phyloP scores from a whole-genome alignment of 2,329 filamentous ascomycete species.

The Reticulascus tulasneorum region DNA sequence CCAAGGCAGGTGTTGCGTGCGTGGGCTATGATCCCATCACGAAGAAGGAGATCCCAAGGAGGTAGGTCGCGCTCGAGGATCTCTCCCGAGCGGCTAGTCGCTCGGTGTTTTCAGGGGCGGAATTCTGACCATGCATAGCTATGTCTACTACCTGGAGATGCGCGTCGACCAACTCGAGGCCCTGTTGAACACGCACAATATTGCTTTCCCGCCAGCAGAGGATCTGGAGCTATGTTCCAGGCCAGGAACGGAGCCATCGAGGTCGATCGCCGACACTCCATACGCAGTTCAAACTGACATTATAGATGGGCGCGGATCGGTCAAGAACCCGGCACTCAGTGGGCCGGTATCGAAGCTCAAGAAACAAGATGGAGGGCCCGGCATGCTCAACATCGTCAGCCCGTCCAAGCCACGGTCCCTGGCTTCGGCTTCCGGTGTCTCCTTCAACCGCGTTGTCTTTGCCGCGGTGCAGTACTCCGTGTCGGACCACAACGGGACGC shows the following conservation, averaged over 20 bases:
- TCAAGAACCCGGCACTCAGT: slow-evolving; percentile 34
- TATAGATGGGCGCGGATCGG: slow-evolving; percentile 20
- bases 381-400: slow-evolving; percentile 74
- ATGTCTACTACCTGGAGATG: slow-evolving; percentile 92
- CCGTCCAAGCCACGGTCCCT: slow-evolving; percentile 76
- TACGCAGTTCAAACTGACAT: slow-evolving; percentile 30
- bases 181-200: slow-evolving; percentile 63
- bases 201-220: slow-evolving; percentile 68
- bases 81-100: not conserved
- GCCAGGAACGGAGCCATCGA: slow-evolving; percentile 33
- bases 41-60: slow-evolving; percentile 90
- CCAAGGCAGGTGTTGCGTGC: slow-evolving; percentile 87
- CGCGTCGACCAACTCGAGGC: slow-evolving; percentile 79
- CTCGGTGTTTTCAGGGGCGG: not conserved
- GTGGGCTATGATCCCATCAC: slow-evolving; percentile 96
- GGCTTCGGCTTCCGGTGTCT: slow-evolving; percentile 84
- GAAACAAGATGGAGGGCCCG: slow-evolving; percentile 25
- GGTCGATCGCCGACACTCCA: slow-evolving; percentile 26
- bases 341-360: slow-evolving; percentile 23
- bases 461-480: slow-evolving; percentile 79
- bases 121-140: slow-evolving; percentile 45
- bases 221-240: slow-evolving; percentile 63
- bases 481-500: slow-evolving; percentile 57
- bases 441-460: slow-evolving; percentile 90
- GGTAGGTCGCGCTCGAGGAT: slow-evolving; percentile 62